Evolutionary conservation across 2,329 filamentous ascomycete genomes (phyloP).

Genomic region (Colletotrichum higginsianum): DNA sequence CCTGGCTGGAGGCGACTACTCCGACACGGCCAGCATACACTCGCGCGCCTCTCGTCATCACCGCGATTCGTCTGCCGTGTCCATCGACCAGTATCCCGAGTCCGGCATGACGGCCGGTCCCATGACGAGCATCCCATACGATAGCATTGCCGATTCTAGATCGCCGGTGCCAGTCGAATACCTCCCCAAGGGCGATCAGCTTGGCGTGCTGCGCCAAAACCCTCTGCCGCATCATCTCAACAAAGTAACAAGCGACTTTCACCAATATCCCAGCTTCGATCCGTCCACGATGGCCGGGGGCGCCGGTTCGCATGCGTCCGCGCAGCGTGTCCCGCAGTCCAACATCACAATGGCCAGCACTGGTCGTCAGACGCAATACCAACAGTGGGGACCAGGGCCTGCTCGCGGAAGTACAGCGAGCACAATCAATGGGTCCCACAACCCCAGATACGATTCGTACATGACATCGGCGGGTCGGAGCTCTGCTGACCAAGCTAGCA

Average conservation of each 20-base stretch:
- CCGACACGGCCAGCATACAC: constrained; percentile 73
- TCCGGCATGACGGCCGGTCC: constrained; percentile 81
- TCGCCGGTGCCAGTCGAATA: constrained; percentile 82
- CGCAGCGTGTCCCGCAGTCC: constrained; percentile 68
- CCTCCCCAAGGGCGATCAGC: constrained; percentile 76
- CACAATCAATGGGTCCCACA: constrained; percentile 65
- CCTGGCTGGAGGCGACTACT: constrained; percentile 66
- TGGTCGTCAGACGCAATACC: constrained; percentile 80
- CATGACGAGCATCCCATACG: constrained; percentile 91
- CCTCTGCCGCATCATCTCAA: constrained; percentile 88
- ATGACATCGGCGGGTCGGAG: constrained; percentile 72
- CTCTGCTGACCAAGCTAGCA: constrained; percentile 68
- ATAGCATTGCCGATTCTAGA: constrained; percentile 77
- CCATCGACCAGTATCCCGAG: constrained; percentile 78
- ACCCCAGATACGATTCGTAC: constrained; percentile 76
- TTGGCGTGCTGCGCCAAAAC: constrained; percentile 73
- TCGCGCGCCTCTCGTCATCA: constrained; percentile 85
- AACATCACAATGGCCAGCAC: constrained; percentile 81
- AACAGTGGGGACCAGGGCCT: constrained; percentile 78
- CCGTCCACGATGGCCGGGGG: constrained; percentile 63
- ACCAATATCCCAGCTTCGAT: constrained; percentile 88
- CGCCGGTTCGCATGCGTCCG: constrained; percentile 70
- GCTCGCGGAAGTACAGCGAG: constrained; percentile 68
- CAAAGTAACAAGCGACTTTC: constrained; percentile 83
- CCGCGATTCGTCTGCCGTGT: constrained; percentile 80